Conservation (phyloP, 768 basidiomycete genomes). For the Mycena leptocephala region DNA sequence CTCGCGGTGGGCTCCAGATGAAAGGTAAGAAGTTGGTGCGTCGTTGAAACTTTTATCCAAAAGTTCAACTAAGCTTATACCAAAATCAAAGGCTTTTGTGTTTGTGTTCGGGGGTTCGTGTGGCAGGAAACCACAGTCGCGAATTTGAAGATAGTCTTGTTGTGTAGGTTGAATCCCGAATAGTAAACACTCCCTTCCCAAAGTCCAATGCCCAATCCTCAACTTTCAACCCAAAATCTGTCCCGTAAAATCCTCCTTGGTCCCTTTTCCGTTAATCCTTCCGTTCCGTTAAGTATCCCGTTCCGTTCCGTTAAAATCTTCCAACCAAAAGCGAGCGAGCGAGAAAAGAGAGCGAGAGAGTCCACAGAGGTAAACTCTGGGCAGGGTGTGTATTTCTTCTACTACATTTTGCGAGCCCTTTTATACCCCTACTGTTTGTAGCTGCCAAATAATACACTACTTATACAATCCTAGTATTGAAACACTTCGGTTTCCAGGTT, state of each 20-base stretch:
- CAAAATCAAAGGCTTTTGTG: background rate
- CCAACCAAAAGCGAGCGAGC: background rate
- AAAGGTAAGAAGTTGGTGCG: background rate
- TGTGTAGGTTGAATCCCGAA: background rate
- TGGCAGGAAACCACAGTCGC: background rate
- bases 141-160: background rate
- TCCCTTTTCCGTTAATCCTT: too few species aligned
- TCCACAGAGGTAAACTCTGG: background rate
- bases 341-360: background rate
- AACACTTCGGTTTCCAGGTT: too few species aligned
- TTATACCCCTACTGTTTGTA: background rate
- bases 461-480: too few species aligned
- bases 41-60: background rate
- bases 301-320: background rate
- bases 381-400: background rate
- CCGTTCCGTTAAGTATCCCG: background rate
- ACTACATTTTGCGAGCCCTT: background rate
- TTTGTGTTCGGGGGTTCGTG: background rate
- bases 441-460: too few species aligned
- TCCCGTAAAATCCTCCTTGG: background rate
- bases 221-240: too few species aligned
- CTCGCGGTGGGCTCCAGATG: conserved; percentile 34
- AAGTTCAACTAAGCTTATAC: background rate
- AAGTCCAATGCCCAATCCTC: too few species aligned
- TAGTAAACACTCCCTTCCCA: too few species aligned